A percentile compares a stretch with the other conserved stretches of the same genome.
phyloP scores from a whole-genome alignment of 768 basidiomycete genomes.

The Macrocybe gigantea region DNA sequence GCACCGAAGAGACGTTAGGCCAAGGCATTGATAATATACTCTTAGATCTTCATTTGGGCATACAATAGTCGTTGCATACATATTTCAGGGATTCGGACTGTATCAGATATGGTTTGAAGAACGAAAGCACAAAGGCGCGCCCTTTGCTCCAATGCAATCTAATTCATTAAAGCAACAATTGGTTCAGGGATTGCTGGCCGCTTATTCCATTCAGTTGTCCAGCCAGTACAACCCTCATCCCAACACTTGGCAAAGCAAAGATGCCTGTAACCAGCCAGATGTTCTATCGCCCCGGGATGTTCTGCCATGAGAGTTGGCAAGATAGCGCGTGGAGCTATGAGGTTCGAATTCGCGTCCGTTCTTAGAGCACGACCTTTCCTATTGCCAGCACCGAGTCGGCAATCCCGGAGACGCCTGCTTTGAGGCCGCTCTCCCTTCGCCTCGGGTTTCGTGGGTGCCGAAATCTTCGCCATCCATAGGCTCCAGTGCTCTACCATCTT shows the following conservation, averaged over 20 bases:
- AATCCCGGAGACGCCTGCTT: constrained; percentile 60
- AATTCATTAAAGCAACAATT: constrained; percentile 18
- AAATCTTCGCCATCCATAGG: constrained; percentile 35
- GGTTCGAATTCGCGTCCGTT: constrained; percentile 68
- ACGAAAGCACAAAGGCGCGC: not conserved
- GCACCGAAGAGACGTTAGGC: constrained; percentile 44
- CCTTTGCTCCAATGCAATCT: not conserved
- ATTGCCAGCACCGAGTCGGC: constrained; percentile 34
- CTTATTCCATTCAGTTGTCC: constrained; percentile 44
- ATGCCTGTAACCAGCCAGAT: constrained; percentile 63
- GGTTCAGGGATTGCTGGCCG: constrained; percentile 35
- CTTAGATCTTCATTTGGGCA: too few species aligned
- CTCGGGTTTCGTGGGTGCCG: constrained; percentile 43
- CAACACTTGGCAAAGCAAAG: constrained; percentile 50
- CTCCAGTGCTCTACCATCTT: constrained; percentile 53
- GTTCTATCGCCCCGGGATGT: constrained; percentile 32
- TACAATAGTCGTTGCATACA: not conserved
- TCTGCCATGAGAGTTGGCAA: constrained; percentile 55
- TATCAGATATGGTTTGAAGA: too few species aligned
- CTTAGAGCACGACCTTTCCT: constrained; percentile 41
- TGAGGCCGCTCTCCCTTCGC: constrained; percentile 45
- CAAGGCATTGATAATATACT: constrained; percentile 12
- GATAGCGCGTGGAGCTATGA: constrained; percentile 63
- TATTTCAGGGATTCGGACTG: not conserved
- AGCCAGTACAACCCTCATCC: constrained; percentile 36